phyloP scores from a whole-genome alignment of 805 yeast species.

The Kodamaea laetipori region DNA sequence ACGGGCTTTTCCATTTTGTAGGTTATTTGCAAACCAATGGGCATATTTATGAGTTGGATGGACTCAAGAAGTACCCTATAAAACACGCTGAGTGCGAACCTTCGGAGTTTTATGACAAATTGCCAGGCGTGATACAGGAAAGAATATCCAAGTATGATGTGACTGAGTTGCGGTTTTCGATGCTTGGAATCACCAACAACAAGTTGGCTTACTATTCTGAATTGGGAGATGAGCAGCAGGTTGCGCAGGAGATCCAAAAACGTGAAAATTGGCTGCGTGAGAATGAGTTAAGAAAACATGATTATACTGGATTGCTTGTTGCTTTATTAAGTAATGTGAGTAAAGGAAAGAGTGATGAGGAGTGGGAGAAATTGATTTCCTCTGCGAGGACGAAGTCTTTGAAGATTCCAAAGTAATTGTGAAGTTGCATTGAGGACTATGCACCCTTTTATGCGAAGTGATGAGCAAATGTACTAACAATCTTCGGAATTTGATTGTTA shows the following conservation, averaged over 20 bases:
- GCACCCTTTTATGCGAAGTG: too few relatives aligned
- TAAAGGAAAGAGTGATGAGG: slow-evolving; percentile 34
- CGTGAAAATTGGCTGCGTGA: slow-evolving; percentile 56
- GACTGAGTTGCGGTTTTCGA: slow-evolving; percentile 57
- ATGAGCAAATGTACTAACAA: too few relatives aligned
- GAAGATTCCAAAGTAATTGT: background rate
- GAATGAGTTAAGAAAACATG: slow-evolving; percentile 54
- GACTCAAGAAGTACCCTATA: slow-evolving; percentile 57
- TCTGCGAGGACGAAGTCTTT: slow-evolving; percentile 26
- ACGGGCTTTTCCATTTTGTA: slow-evolving; percentile 61
- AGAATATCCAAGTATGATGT: slow-evolving; percentile 49
- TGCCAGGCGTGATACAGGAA: slow-evolving; percentile 47
- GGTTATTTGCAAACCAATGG: slow-evolving; percentile 52
- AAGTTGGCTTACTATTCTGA: slow-evolving; percentile 40
- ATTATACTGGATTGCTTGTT: slow-evolving; percentile 53
- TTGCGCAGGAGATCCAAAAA: slow-evolving; percentile 46
- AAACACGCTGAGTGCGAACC: slow-evolving; percentile 44
- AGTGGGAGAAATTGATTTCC: slow-evolving; percentile 36
- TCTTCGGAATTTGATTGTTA: too few relatives aligned
- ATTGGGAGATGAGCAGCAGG: slow-evolving; percentile 42
- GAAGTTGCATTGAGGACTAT: too few relatives aligned
- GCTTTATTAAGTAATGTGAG: slow-evolving; percentile 47
- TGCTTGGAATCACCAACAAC: slow-evolving; percentile 55
- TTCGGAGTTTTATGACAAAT: slow-evolving; percentile 43
- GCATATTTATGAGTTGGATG: slow-evolving; percentile 61